Conservation (phyloP, 2,329 filamentous ascomycete species). For the Aureobasidium zeae region DNA sequence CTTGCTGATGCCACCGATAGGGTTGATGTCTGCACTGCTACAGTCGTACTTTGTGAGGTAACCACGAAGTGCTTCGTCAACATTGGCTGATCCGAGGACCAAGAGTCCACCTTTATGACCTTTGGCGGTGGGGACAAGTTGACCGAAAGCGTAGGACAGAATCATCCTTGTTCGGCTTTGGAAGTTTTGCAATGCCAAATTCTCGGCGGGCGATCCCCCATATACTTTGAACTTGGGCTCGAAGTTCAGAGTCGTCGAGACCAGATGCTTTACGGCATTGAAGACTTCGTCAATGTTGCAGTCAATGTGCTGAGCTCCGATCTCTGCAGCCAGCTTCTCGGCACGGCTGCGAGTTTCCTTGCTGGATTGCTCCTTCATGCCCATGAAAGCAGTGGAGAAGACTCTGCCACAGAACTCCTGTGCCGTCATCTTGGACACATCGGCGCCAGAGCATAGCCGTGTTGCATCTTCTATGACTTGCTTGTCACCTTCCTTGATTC, state of each 20-base stretch:
- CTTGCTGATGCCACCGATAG: constrained; percentile 56
- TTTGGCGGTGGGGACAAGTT: constrained; percentile 52
- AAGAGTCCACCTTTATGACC: constrained; percentile 51
- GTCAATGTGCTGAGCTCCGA: constrained; percentile 64
- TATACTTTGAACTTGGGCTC: constrained; percentile 54
- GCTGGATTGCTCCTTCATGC: constrained; percentile 55
- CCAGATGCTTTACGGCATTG: constrained; percentile 49
- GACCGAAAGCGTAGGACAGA: constrained; percentile 53
- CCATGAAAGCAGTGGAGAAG: constrained; percentile 61
- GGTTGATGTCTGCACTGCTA: constrained; percentile 47
- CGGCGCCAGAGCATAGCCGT: constrained; percentile 43
- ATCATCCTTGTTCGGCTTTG: constrained; percentile 61
- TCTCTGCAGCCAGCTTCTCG: constrained; percentile 48
- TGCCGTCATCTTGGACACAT: constrained; percentile 41
- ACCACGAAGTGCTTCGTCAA: constrained; percentile 48
- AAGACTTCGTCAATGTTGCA: constrained; percentile 64
- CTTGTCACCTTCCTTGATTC: constrained; percentile 41
- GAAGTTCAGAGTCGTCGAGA: constrained; percentile 51
- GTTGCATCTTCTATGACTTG: constrained; percentile 48
- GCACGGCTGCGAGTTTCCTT: constrained; percentile 59
- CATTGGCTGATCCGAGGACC: constrained; percentile 60
- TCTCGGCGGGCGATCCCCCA: constrained; percentile 51
- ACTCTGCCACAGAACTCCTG: constrained; percentile 52
- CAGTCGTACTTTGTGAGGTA: constrained; percentile 68
- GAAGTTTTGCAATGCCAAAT: constrained; percentile 58